A percentile compares a stretch with the other conserved stretches of the same genome.
These are phyloP conservation scores for Populus hybrid DNA, from an alignment of 441 rosid species.

Conservation along the genomic window DNA sequence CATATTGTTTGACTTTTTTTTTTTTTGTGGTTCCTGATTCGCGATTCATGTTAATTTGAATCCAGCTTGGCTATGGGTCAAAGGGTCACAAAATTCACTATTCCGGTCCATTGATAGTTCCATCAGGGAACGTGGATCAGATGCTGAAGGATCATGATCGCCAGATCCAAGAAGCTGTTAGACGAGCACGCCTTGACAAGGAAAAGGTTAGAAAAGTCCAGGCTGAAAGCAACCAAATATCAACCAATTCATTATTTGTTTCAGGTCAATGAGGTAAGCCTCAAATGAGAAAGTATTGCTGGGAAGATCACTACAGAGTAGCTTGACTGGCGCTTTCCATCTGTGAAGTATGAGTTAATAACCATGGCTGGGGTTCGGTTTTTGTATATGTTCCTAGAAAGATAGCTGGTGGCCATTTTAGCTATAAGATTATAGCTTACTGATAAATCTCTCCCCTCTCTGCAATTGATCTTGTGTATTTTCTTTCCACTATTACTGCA, in stretches of 20 bases:
- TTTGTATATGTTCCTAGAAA: conserved; percentile 41
- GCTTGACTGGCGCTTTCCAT: conserved; percentile 19
- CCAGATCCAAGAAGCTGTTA: conserved; percentile 86
- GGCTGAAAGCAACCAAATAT: conserved; percentile 51
- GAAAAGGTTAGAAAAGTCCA: conserved; percentile 70
- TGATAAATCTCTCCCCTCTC: conserved; percentile 13
- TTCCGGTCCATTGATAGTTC: conserved; percentile 78
- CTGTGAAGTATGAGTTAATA: conserved; percentile 12
- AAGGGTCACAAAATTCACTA: conserved; percentile 87
- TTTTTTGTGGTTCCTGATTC: neutral
- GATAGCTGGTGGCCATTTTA: conserved; percentile 25
- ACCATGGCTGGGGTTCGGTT: conserved; percentile 16
- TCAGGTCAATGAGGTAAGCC: conserved; percentile 49
- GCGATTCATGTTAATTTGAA: conserved; percentile 7
- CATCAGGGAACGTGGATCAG: conserved; percentile 86
- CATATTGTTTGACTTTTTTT: neutral
- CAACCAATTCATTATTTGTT: conserved; percentile 59
- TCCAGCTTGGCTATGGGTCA: conserved; percentile 82
- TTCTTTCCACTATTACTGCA: conserved; percentile 23
- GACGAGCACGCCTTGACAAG: conserved; percentile 82
- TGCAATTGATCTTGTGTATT: conserved; percentile 25
- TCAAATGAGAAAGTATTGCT: conserved; percentile 10
- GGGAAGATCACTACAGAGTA: conserved; percentile 20
- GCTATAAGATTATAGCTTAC: conserved; percentile 26
- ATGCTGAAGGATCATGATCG: conserved; percentile 90